Base-by-base conservation (phyloP, 371 early-diverging fungal genomes). In the Quaeritorhiza haematococci region DNA sequence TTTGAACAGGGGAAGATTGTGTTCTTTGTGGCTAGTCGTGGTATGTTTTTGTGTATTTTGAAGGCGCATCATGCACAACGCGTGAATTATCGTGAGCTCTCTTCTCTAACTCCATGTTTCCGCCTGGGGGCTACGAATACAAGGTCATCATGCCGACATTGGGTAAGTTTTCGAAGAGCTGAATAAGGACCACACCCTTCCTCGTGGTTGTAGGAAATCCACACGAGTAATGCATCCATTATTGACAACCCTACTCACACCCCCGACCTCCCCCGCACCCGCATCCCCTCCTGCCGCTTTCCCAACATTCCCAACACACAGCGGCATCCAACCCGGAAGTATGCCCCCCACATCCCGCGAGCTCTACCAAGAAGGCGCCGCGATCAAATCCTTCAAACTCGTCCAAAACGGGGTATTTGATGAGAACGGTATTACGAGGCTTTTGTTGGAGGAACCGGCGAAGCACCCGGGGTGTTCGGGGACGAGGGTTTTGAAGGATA, bases 61-160 rank as follows among this genome's bases (percentile, higher is more conserved):
- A n/a, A n/a, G n/a, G n/a, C n/a, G n/a, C n/a, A n/a, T n/a, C n/a
- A n/a, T n/a, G n/a, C n/a, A n/a, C n/a, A n/a, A n/a, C n/a, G n/a
- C n/a, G n/a, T n/a, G n/a, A n/a, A n/a, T n/a, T n/a, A n/a, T n/a
- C n/a, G n/a, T n/a, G n/a, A n/a, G n/a, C n/a, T n/a, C n/a, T n/a
- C n/a, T n/a, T n/a, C n/a, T n/a, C n/a, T n/a, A n/a, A n/a, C n/a
- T n/a, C n/a, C n/a, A n/a, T n/a, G n/a, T n/a, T n/a, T n/a, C n/a
- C n/a, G n/a, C n/a, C n/a, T n/a, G n/a, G n/a, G n/a, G n/a, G n/a
- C n/a, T n/a, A n/a, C n/a, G n/a, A n/a, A 53, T 34, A 44, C 55
- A 61, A 2, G 95, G 93, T 0, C 98, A 97, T 65, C 98, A 97
- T 71, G 95, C 98, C 1, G 97, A 96, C 62, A 93, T 96, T 73